Conservation (phyloP, 2,329 filamentous ascomycete species). For the Verticillium tricorpus region DNA sequence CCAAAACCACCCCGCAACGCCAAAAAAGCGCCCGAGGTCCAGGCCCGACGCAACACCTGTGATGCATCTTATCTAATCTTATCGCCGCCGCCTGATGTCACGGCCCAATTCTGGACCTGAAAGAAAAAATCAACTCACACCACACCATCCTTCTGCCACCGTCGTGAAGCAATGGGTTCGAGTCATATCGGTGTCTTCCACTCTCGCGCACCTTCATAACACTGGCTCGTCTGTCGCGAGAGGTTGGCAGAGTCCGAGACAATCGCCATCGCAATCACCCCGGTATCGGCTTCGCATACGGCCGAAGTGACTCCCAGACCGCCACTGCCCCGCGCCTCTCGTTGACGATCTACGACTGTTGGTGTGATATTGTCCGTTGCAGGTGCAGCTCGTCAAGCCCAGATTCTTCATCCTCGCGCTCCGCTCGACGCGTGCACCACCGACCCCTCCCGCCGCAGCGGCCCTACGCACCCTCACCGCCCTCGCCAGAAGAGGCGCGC, state of each 20-base stretch:
- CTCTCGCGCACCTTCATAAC: conserved; percentile 4
- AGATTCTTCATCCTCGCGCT: no score
- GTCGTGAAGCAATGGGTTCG: not conserved
- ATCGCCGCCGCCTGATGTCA: conserved; percentile 2
- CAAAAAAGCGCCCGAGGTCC: not conserved
- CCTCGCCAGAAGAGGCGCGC: not conserved
- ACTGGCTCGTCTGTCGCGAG: not conserved
- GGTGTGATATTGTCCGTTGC: no score
- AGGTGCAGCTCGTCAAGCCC: no score
- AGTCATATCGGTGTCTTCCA: not conserved
- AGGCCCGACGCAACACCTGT: not conserved
- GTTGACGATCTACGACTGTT: not conserved
- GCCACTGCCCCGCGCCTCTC: not conserved
- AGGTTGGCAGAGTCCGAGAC: not conserved
- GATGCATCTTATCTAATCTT: conserved; percentile 2
- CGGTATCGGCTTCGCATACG: conserved; percentile 1
- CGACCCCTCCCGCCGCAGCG: conserved; percentile 8
- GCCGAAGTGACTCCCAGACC: not conserved
- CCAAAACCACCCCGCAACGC: not conserved
- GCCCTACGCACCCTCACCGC: conserved; percentile 1
- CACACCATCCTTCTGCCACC: not conserved
- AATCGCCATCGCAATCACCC: not conserved
- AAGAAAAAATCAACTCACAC: conserved; percentile 2
- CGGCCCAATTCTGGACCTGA: conserved; percentile 3
- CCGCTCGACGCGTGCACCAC: conserved; percentile 5